Evolutionary conservation across 2,329 filamentous ascomycete genomes (phyloP), one percentile per base, ranked within the genome.

Genomic region (Ophiocordyceps camponoti-rufipedis): DNA sequence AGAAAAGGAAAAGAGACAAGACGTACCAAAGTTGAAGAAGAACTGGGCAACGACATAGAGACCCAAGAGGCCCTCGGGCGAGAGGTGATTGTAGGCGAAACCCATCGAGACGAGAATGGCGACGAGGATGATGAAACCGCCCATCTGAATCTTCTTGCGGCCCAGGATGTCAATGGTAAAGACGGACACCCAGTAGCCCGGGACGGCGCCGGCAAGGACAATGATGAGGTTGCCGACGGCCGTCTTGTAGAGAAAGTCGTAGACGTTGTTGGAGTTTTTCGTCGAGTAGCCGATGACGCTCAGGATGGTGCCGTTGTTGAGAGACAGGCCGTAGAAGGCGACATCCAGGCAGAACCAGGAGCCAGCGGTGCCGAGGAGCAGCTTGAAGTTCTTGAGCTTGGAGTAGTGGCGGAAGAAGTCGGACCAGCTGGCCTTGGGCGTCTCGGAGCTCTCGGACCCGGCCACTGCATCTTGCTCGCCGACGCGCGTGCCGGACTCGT

Each of bases 151-250:
- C 1, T 82, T 75, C 67, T 85, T 87, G 55, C 84, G 80, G 45
- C 83, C 84, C 13, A 87, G 54, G 1, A 72, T 82, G 61, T 89
- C 83, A 47, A 86, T 75, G 1, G 75, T 77, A 1, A 77, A 77
- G 6, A 87, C 82, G 0, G 82, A 84, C 14, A 85, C 73, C 83
- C 83, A 88, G 68, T 88, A 88, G 13, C 84, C 84, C 0, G 84
- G 84, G 13, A 88, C 82, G 43, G 84, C 80, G 47, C 83, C 84
- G 4, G 84, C 83, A 48, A 82, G 76, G 52, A 87, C 78, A 44
- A 88, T 72, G 52, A 88, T 85, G 53, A 88, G 64, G 64, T 89
- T 87, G 10, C 84, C 84, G 18, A 85, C 72, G 44, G 83, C 81
- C 8, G 78, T 85, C 62, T 83, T 84, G 67, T 78, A 79, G 49